Base-by-base conservation (phyloP, 2,329 filamentous ascomycete species). In the Truncatella angustata region DNA sequence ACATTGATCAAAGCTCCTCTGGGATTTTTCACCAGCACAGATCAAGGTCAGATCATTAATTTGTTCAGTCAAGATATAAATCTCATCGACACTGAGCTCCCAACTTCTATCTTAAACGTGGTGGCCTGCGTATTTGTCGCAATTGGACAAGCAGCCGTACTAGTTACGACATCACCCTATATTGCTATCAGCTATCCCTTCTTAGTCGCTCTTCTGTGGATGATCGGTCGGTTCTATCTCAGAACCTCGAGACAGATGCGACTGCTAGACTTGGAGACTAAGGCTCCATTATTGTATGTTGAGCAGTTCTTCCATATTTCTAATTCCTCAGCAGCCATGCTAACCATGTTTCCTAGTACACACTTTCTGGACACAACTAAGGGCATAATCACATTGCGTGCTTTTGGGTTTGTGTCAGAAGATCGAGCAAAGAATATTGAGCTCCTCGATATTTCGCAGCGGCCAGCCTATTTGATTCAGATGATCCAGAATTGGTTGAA, bases 161-260 rank as follows among this genome's bases (percentile, higher is more conserved):
- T 79, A 21, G 70, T 70, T 28, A 57, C 55, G 6, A 59, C 37
- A 59, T 73, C 26, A 61, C 71, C 51, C 63, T 77, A 73, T 50
- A 64, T 75, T 1, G 69, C 70, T 2, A 66, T 74, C 4, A 69
- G 68, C 1, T 71, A 78, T 48, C 77, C 77, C 0, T 63, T 73
- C 14, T 61, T 77, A 0, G 57, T 72, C 7, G 58, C 63, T 4
- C 56, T 70, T 2, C 54, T 77, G 5, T 80, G 74, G 50, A 46
- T 68, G 3, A 61, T 80, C 4, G 76, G 79, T 54, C 76, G 72
- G 44, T 65, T 76, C 44, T 81, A 81, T 58, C 66, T 81, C n/a
- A 70, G 73, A 1, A 81, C 77, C 2, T 79, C 76, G 2, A 71
- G 77, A 4, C 78, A 80, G 57, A 60, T 81, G 6, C 71, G 78